Conservation (phyloP, 305 asterid species). For the Euphrasia arctica region DNA sequence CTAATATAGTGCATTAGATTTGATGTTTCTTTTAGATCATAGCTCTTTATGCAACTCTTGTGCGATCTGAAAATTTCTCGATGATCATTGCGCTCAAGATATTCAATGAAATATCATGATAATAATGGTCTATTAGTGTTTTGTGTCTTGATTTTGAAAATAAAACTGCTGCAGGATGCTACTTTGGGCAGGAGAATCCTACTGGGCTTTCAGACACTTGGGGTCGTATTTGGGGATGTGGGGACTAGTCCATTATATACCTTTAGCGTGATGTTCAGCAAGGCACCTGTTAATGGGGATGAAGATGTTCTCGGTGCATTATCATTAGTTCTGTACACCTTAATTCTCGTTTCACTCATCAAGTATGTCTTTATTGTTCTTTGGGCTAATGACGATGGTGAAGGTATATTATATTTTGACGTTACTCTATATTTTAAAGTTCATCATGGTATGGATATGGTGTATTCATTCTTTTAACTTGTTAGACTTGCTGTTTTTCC, state of each 20-base stretch:
- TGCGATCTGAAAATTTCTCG: neutral
- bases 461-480: constrained; percentile 21
- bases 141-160: constrained; percentile 33
- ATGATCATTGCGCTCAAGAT: constrained; percentile 4
- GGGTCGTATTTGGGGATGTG: constrained; percentile 98
- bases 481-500: constrained; percentile 32
- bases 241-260: constrained; percentile 98
- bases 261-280: constrained; percentile 99
- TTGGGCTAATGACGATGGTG: constrained; percentile 99
- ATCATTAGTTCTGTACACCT: constrained; percentile 86
- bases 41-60: constrained; percentile 16
- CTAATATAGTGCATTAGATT: constrained; percentile 18
- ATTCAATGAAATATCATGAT: constrained; percentile 17
- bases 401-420: constrained; percentile 55
- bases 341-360: constrained; percentile 80
- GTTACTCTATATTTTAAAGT: neutral
- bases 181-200: constrained; percentile 67
- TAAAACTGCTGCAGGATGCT: constrained; percentile 69
- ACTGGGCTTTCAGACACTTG: constrained; percentile 89
- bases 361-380: constrained; percentile 92
- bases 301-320: constrained; percentile 98
- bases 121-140: constrained; percentile 20
- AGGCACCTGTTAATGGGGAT: constrained; percentile 77
- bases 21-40: constrained; percentile 12
- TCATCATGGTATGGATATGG: constrained; percentile 18